Percentiles rank a stretch among this genome's conserved stretches.
phyloP scores from a whole-genome alignment of 306 rosid genomes.

The Castanea mollissima region DNA sequence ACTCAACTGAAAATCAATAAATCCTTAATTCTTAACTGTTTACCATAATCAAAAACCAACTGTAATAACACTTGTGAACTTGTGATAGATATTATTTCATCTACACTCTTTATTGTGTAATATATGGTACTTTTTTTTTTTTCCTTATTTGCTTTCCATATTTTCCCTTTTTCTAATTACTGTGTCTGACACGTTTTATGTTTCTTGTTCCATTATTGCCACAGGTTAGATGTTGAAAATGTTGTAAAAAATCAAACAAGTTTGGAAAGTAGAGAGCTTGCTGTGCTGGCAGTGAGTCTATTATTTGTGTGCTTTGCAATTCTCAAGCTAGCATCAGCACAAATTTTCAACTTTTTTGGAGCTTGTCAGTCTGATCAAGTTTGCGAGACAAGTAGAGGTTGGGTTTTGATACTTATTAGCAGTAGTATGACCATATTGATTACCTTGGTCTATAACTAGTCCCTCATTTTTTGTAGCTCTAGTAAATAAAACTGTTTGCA shows the following conservation, averaged over 20 bases:
- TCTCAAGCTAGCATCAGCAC: constrained; percentile 49
- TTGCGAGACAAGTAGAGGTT: constrained; percentile 50
- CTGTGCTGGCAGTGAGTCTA: constrained; percentile 61
- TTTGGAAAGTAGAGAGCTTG: constrained; percentile 66
- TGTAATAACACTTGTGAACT: neutral
- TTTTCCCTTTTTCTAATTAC: neutral
- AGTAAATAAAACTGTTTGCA: neutral
- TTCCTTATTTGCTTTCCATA: neutral
- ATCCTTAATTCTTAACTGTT: neutral
- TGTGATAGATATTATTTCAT: neutral
- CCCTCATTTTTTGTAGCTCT: constrained; percentile 17
- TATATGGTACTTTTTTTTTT: neutral
- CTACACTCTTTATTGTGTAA: neutral
- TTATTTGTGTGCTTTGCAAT: constrained; percentile 57
- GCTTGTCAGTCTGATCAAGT: constrained; percentile 34
- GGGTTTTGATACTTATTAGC: constrained; percentile 62
- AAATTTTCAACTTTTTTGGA: constrained; percentile 36
- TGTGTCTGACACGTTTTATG: neutral
- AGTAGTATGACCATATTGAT: constrained; percentile 58
- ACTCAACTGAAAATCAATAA: neutral
- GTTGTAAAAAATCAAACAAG: constrained; percentile 53
- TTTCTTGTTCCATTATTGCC: constrained; percentile 1
- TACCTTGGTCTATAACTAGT: constrained; percentile 52
- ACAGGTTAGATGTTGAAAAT: constrained; percentile 62
- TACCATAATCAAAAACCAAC: neutral